Percentiles rank a stretch among this genome's conserved stretches.
Conservation (phyloP, 1,284 basidiomycete genomes). For the Sporisorium exsertum region DNA sequence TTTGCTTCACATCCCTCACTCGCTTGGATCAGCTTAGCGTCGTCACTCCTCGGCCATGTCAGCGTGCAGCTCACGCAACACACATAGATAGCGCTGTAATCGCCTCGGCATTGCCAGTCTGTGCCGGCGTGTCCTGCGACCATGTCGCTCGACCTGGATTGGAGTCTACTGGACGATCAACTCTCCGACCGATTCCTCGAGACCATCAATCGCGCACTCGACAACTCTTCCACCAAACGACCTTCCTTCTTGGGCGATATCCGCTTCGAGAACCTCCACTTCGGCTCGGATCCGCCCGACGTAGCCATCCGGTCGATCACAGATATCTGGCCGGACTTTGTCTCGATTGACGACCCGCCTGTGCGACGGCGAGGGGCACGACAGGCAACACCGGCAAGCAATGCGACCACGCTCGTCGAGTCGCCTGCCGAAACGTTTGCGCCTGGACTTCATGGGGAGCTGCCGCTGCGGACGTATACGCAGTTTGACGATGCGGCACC, state of each 20-base stretch:
- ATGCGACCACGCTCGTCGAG: slow-evolving; percentile 33
- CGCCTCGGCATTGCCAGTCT: neutral
- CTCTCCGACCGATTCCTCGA: slow-evolving; percentile 80
- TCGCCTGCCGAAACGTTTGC: slow-evolving; percentile 16
- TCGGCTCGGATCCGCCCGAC: slow-evolving; percentile 84
- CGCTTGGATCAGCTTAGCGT: neutral
- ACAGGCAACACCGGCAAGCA: slow-evolving; percentile 37
- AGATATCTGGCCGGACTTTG: slow-evolving; percentile 92
- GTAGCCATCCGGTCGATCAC: slow-evolving; percentile 89
- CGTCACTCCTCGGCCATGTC: neutral
- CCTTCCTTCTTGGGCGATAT: slow-evolving; percentile 95
- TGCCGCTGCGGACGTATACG: slow-evolving; percentile 46
- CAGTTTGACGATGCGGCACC: slow-evolving; percentile 43
- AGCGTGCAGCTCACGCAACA: accelerated
- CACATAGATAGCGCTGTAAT: slow-evolving; percentile 5
- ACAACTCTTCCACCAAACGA: slow-evolving; percentile 73
- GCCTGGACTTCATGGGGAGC: neutral
- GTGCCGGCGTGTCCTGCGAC: neutral
- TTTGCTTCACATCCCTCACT: neutral
- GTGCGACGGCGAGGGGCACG: slow-evolving; percentile 25
- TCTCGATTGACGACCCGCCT: slow-evolving; percentile 43
- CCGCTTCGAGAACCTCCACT: slow-evolving; percentile 84
- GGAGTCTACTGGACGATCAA: slow-evolving; percentile 75
- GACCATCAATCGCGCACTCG: slow-evolving; percentile 83
- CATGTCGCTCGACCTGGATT: slow-evolving; percentile 73